These are phyloP conservation scores for Neurospora tetrasperma DNA, from an alignment of 495 filamentous ascomycete genomes.

Conservation along the genomic window DNA sequence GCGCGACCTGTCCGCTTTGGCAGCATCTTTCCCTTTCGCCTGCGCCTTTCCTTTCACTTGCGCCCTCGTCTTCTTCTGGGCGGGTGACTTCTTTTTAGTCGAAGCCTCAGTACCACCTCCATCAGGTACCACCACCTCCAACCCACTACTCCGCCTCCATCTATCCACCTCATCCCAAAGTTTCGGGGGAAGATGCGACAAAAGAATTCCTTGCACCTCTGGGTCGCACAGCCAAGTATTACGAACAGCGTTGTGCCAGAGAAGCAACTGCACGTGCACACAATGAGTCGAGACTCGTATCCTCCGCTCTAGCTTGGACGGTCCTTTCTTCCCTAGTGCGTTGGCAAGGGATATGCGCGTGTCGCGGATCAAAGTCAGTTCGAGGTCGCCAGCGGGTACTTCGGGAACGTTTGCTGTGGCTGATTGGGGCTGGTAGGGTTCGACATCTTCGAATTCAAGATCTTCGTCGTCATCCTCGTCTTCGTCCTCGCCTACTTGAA, in stretches of 20 bases:
- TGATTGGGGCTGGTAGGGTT: constrained; percentile 26
- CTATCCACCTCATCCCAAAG: constrained; percentile 62
- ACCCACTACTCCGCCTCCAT: constrained; percentile 59
- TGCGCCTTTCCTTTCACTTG: constrained; percentile 24
- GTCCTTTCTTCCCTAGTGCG: constrained; percentile 68
- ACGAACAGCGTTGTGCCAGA: constrained; percentile 80
- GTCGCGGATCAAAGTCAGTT: constrained; percentile 61
- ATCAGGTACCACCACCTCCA: constrained; percentile 35
- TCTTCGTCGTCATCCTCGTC: constrained; percentile 56
- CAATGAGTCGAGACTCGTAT: constrained; percentile 72
- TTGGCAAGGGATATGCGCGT: constrained; percentile 44
- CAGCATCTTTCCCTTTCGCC: constrained; percentile 27
- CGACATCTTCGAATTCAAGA: constrained; percentile 84
- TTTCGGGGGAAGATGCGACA: constrained; percentile 55
- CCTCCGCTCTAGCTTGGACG: constrained; percentile 69
- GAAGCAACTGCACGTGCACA: constrained; percentile 77
- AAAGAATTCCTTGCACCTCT: constrained; percentile 65
- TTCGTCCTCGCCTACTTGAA: constrained; percentile 4
- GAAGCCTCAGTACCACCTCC: constrained; percentile 18
- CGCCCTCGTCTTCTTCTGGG: constrained; percentile 13
- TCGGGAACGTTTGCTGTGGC: constrained; percentile 11
- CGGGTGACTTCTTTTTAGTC: background rate
- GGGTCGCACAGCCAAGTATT: constrained; percentile 80
- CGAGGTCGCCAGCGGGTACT: constrained; percentile 47
- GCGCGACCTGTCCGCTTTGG: constrained; percentile 38